These are phyloP conservation scores for Rutstroemia sp. DNA, from an alignment of 2,329 filamentous ascomycete species.

Conservation along the genomic window DNA sequence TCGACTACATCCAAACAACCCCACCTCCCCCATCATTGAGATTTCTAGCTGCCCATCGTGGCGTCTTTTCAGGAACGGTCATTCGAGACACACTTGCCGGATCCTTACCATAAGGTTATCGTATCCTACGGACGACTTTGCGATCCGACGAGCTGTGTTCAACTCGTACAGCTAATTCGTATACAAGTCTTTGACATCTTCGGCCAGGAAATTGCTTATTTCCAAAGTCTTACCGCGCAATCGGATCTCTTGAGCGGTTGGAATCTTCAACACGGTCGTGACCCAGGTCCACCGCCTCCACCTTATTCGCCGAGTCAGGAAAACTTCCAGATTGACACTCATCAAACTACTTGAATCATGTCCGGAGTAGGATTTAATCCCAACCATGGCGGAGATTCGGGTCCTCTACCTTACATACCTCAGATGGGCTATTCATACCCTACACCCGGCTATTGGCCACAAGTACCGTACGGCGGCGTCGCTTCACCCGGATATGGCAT, in stretches of 20 bases:
- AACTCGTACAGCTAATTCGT: constrained; percentile 13
- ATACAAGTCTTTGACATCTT: constrained; percentile 14
- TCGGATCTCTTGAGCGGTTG: constrained; percentile 12
- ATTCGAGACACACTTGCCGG: constrained; percentile 7
- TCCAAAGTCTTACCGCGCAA: constrained; percentile 13
- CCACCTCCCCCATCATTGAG: neutral
- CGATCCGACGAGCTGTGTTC: constrained; percentile 10
- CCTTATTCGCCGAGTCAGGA: neutral
- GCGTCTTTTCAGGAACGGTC: constrained; percentile 14
- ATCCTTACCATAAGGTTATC: constrained; percentile 13
- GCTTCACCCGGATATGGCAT: neutral
- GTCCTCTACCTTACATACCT: constrained; percentile 18
- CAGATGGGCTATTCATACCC: neutral
- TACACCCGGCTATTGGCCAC: neutral
- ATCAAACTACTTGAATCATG: neutral
- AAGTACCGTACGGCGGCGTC: neutral
- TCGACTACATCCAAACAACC: neutral
- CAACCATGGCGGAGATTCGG: constrained; percentile 21
- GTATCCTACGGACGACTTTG: constrained; percentile 13
- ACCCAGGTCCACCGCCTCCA: constrained; percentile 18
- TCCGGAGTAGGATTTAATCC: constrained; percentile 21
- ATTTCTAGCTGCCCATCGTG: constrained; percentile 11
- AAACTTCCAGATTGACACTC: neutral
- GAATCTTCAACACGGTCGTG: constrained; percentile 17
- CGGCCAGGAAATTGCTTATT: constrained; percentile 12